Evolutionary conservation across 495 filamentous ascomycete genomes (phyloP), one percentile per base, ranked within the genome.

Genomic region (Xylaria bambusicola): DNA sequence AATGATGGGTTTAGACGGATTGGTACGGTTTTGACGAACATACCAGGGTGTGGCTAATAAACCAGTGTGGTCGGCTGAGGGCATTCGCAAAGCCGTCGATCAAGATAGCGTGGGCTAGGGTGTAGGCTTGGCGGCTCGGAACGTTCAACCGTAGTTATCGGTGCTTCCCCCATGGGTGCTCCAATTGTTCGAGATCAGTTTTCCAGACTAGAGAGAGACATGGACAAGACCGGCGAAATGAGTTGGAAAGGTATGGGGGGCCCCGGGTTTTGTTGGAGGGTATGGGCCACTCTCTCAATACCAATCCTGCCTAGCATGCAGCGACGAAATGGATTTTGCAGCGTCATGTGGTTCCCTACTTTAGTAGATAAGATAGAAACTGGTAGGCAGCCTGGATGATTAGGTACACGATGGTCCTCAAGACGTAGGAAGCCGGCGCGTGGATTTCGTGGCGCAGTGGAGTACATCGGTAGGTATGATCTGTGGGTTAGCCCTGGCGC

Each of bases 11-110:
- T 12, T 7, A 10, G 35, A 33, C 1, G 21, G 13, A 23, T 7
- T 40, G 44, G 29, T 18, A 50, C 9, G n/a, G 5, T 40, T 4
- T 18, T 13, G 36, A 20, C 10, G 53, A 36, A 20, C 58, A 17
- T 68, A 71, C 68, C 68, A 71, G 41, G 68, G 68, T 54, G 66
- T 68, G 52, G 68, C 68, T 15, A 71, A 61, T 61, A 66, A 50
- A 45, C 65, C 65, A 48, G 53, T 21, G 44, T 63, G 61, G 56
- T 68, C 62, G 56, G 63, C 44, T 66, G 68, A 66, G 63, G 68
- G 62, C 68, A 71, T 71, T 71, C 65, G 68, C 61, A 66, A 66
- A 21, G 46, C 61, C 41, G 58, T 54, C 41, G 23, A 17, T 52
- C 47, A 27, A 42, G 23, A 12, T 56, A 56, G 12, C 31, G 35